Conservation (phyloP, 495 filamentous ascomycete species). For the Aspergillus indologenus region DNA sequence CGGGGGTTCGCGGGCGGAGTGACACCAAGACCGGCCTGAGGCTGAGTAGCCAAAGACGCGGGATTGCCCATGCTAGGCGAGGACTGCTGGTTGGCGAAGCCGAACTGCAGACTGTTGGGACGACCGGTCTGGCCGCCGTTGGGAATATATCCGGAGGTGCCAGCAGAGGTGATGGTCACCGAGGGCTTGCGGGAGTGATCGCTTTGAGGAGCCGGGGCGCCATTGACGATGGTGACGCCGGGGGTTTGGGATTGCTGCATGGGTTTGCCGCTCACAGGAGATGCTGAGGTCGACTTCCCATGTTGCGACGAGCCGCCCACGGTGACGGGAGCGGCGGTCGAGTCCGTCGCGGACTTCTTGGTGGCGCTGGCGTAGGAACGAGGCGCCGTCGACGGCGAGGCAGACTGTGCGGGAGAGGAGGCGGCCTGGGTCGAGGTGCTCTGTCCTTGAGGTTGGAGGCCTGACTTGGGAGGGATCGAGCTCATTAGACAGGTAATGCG, state of each 20-base stretch:
- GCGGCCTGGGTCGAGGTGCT: slow-evolving; percentile 49
- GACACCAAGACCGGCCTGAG: slow-evolving; percentile 55
- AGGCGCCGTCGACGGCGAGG: slow-evolving; percentile 48
- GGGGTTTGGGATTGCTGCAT: slow-evolving; percentile 52
- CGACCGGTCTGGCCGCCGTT: slow-evolving; percentile 68
- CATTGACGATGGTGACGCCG: slow-evolving; percentile 68
- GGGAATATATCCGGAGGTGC: slow-evolving; percentile 66
- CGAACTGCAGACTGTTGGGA: slow-evolving; percentile 71
- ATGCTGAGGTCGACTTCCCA: slow-evolving; percentile 75
- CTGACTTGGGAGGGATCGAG: slow-evolving; percentile 49
- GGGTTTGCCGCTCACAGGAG: slow-evolving; percentile 81
- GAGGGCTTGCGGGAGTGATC: slow-evolving; percentile 82
- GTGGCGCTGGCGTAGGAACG: slow-evolving; percentile 69
- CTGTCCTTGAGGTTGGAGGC: slow-evolving; percentile 54
- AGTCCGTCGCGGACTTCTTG: slow-evolving; percentile 79
- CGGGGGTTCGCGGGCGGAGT: slow-evolving; percentile 63
- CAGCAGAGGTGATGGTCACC: slow-evolving; percentile 80
- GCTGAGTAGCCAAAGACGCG: slow-evolving; percentile 46
- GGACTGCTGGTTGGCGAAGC: slow-evolving; percentile 58
- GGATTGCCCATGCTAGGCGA: slow-evolving; percentile 64
- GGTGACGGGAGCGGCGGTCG: slow-evolving; percentile 58
- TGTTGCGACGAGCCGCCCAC: slow-evolving; percentile 72
- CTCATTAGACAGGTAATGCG: slow-evolving; percentile 47
- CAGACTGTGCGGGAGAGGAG: slow-evolving; percentile 48
- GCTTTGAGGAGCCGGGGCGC: slow-evolving; percentile 57